Conservation (phyloP, 768 basidiomycete species). For the Suillus plorans region DNA sequence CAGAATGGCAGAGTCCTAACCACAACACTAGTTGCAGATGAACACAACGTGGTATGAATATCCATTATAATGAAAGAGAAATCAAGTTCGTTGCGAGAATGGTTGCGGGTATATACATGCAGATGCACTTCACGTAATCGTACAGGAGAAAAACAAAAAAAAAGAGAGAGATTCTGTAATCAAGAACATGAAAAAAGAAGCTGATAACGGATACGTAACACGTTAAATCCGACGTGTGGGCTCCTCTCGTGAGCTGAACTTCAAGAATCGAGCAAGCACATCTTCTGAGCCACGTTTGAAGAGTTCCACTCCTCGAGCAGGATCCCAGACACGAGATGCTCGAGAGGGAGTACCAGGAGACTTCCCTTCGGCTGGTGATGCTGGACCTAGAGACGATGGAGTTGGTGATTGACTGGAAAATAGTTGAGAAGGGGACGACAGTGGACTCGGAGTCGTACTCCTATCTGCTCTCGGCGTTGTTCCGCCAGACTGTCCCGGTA, state of each 20-base stretch:
- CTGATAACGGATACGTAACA: conserved; percentile 1
- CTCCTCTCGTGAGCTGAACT: conserved; percentile 72
- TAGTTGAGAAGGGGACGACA: conserved; percentile 12
- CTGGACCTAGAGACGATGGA: conserved; percentile 49
- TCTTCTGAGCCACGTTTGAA: conserved; percentile 90
- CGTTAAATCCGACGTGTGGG: conserved; percentile 27
- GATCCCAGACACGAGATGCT: conserved; percentile 78
- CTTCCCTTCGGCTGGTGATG: conserved; percentile 47
- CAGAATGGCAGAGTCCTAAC: too few species aligned
- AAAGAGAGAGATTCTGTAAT: not conserved
- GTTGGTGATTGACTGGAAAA: conserved; percentile 47
- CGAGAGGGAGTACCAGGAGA: conserved; percentile 36
- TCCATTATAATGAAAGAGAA: not conserved
- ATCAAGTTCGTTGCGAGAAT: not conserved
- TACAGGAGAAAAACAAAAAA: not conserved
- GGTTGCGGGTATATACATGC: not conserved
- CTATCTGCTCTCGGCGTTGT: conserved; percentile 11
- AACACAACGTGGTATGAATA: not conserved
- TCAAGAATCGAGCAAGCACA: conserved; percentile 80
- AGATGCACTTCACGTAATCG: not conserved
- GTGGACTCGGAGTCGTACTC: conserved; percentile 9
- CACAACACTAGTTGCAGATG: too few species aligned
- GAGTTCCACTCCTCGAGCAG: conserved; percentile 77
- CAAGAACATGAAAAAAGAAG: conserved; percentile 1
- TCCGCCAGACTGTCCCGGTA: conserved; percentile 10